Percentiles rank a stretch among this genome's conserved stretches.
These are phyloP conservation scores for Stephanodiscus triporus DNA, from an alignment of 108 stramenopile species.

Conservation along the genomic window DNA sequence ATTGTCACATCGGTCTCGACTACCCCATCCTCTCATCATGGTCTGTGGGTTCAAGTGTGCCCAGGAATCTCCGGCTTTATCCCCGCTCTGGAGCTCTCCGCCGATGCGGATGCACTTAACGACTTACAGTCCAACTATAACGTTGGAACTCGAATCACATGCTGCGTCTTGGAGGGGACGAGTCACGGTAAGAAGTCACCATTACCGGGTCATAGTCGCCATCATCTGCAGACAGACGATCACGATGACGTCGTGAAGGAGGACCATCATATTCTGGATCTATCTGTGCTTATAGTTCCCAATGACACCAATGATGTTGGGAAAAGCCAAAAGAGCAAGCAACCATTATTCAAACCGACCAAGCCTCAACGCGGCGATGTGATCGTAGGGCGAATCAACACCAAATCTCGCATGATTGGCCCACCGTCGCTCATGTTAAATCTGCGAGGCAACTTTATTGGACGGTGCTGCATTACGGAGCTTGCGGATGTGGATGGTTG, in stretches of 20 bases:
- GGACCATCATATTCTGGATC: constrained; percentile 43
- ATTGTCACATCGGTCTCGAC: constrained; percentile 57
- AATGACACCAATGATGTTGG: constrained; percentile 25
- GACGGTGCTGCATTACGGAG: constrained; percentile 85
- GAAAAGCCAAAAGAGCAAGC: constrained; percentile 9
- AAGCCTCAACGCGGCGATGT: constrained; percentile 70
- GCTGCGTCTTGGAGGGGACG: constrained; percentile 58
- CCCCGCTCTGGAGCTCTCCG: constrained; percentile 71
- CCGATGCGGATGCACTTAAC: constrained; percentile 66
- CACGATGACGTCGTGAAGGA: constrained; percentile 26
- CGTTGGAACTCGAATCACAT: constrained; percentile 63
- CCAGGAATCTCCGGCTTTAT: constrained; percentile 75
- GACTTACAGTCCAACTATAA: constrained; percentile 53
- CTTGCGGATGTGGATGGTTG: constrained; percentile 80
- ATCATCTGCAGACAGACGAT: constrained; percentile 31
- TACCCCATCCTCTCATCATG: constrained; percentile 49
- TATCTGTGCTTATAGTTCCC: constrained; percentile 47
- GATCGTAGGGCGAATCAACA: constrained; percentile 69
- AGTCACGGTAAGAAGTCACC: constrained; percentile 39
- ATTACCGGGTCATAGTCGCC: not conserved
- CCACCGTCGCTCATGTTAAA: constrained; percentile 83
- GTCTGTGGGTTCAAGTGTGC: constrained; percentile 66
- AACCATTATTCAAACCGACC: constrained; percentile 19
- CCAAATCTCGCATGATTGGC: constrained; percentile 35
- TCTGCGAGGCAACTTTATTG: constrained; percentile 74